Evolutionary conservation across 768 basidiomycete species (phyloP).

Genomic region (Phlegmacium glaucopus): DNA sequence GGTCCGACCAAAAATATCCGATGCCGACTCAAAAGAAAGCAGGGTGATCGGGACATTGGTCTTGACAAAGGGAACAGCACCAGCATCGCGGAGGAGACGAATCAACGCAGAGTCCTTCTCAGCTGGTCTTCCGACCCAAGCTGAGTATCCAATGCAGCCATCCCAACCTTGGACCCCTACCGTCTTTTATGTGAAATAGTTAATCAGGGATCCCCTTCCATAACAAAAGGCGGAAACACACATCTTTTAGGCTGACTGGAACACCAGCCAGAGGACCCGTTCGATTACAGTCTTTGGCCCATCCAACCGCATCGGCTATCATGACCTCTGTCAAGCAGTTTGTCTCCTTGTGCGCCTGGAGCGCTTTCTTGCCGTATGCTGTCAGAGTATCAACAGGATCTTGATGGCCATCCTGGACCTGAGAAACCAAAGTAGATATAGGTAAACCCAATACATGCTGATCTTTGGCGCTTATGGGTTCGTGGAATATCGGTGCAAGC

Average conservation of each 20-base stretch:
- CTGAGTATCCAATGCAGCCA: slow-evolving; percentile 56
- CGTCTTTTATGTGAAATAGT: slow-evolving; percentile 27
- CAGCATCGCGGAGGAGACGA: slow-evolving; percentile 52
- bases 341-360: slow-evolving; percentile 46
- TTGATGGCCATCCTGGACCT: slow-evolving; percentile 26
- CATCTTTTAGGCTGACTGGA: slow-evolving; percentile 59
- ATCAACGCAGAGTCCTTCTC: slow-evolving; percentile 47
- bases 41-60: slow-evolving; percentile 62
- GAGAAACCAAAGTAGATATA: slow-evolving; percentile 24
- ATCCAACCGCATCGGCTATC: slow-evolving; percentile 36
- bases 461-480: slow-evolving; percentile 26
- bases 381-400: slow-evolving; percentile 34
- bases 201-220: not conserved
- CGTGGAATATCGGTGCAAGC: slow-evolving; percentile 24
- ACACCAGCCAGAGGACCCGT: slow-evolving; percentile 52
- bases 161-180: slow-evolving; percentile 55
- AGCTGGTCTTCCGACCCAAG: slow-evolving; percentile 42
- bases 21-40: slow-evolving; percentile 53
- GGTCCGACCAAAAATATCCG: slow-evolving; percentile 57
- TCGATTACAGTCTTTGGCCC: slow-evolving; percentile 31
- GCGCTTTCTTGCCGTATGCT: slow-evolving; percentile 45
- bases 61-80: slow-evolving; percentile 65
- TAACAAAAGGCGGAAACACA: slow-evolving; percentile 8
- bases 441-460: slow-evolving; percentile 25
- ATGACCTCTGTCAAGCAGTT: slow-evolving; percentile 64